Conservation (phyloP, 345 rosid species). For the Euphorbia tirucalli region DNA sequence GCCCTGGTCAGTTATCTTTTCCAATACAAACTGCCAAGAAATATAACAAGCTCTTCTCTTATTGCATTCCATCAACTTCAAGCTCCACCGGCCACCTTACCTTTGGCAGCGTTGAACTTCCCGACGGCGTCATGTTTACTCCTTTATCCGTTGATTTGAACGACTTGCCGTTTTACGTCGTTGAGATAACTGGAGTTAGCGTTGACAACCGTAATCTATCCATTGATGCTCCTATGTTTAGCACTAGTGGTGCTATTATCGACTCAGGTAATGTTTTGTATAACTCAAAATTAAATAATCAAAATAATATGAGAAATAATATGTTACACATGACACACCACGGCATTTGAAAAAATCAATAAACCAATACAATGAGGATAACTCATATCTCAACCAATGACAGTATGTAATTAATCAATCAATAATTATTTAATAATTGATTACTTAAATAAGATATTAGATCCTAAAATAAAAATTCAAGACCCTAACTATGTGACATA, state of each 20-base stretch:
- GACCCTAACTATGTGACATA: too few species aligned
- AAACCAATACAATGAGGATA: too few species aligned
- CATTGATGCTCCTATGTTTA: constrained; percentile 1
- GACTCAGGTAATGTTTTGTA: constrained; percentile 44
- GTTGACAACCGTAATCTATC: constrained; percentile 20
- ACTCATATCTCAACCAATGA: too few species aligned
- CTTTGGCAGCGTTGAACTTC: constrained; percentile 13
- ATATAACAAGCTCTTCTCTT: constrained; percentile 26
- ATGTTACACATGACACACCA: too few species aligned
- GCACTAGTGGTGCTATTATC: constrained; percentile 8
- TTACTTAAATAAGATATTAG: too few species aligned
- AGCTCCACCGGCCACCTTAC: constrained; percentile 30
- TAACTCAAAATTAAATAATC: too few species aligned
- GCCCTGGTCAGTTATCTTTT: constrained; percentile 12
- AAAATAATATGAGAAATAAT: too few species aligned
- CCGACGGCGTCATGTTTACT: constrained; percentile 18
- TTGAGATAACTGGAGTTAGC: constrained; percentile 15
- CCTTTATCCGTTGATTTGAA: neutral
- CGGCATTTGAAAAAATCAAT: too few species aligned
- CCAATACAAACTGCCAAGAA: constrained; percentile 21
- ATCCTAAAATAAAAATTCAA: too few species aligned
- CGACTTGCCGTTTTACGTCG: constrained; percentile 19
- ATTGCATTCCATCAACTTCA: constrained; percentile 30
- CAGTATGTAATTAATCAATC: too few species aligned
- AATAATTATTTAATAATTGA: too few species aligned